These are phyloP conservation scores for Drechslerella coelobrocha DNA, from an alignment of 2,329 filamentous ascomycete species.

Conservation along the genomic window DNA sequence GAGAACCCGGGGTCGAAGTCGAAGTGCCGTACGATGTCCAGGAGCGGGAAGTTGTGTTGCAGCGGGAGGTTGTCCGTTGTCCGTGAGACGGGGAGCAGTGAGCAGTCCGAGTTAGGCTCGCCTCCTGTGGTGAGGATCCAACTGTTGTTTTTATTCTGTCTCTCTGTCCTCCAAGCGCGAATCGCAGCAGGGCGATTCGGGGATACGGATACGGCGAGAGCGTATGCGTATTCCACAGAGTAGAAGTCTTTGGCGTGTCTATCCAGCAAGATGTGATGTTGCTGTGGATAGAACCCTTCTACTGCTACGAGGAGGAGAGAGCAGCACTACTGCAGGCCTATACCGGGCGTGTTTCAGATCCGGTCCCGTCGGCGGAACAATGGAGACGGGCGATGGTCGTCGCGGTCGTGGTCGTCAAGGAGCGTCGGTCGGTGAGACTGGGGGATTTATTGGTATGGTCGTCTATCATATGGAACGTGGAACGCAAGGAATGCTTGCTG, in stretches of 20 bases:
- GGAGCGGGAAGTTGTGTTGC: background rate
- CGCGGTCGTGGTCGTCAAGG: slow-evolving; percentile 13
- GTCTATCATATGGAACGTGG: slow-evolving; percentile 22
- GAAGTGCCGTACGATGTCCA: background rate
- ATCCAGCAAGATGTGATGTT: slow-evolving; percentile 30
- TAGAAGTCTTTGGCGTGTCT: slow-evolving; percentile 52
- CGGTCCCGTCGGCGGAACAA: slow-evolving; percentile 1
- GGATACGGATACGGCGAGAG: background rate
- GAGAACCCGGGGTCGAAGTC: background rate
- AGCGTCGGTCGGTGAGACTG: slow-evolving; percentile 19
- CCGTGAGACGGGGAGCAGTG: background rate
- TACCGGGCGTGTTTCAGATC: background rate
- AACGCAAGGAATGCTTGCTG: background rate
- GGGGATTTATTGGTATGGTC: slow-evolving; percentile 14
- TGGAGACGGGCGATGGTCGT: slow-evolving; percentile 2
- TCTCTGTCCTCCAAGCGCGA: slow-evolving; percentile 8
- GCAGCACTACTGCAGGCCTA: slow-evolving; percentile 7
- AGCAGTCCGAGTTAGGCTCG: too few relatives aligned
- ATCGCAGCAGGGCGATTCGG: slow-evolving; percentile 36
- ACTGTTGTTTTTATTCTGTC: too few relatives aligned
- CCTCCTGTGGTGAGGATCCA: too few relatives aligned
- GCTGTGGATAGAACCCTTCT: slow-evolving; percentile 50
- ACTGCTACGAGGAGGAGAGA: slow-evolving; percentile 16
- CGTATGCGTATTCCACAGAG: slow-evolving; percentile 20
- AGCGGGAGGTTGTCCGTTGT: background rate